Base-by-base conservation (phyloP, 306 rosid species). In the Acacia crassicarpa region DNA sequence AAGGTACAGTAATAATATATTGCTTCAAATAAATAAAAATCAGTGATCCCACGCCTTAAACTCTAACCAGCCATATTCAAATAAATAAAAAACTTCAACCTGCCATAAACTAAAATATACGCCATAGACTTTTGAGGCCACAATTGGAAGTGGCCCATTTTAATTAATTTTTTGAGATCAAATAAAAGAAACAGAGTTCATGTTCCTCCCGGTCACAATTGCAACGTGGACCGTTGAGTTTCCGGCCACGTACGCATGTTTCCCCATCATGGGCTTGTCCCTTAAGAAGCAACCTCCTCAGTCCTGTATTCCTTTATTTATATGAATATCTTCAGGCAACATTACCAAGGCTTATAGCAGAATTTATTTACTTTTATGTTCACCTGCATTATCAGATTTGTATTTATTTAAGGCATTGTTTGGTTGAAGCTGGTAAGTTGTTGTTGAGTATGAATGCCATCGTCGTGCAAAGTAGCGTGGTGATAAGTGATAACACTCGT, bases 141-240 rank as follows among this genome's bases (percentile, higher is more conserved):
- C 32, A 8, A 1, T 58, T 58, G 65, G 27, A 58, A 54, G 11
- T 6, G 61, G 25, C 8, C 12, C 22, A 20, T 20, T 19, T 19
- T 53, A 19, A 54, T 6, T 7, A 8, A 6, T 56, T 9, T 1
- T 58, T 58, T 9, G 8, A 58, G 15, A 22, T 8, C 22, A 22
- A 58, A 56, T 56, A 8, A 22, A 67, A 70, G 11, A 69, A 41
- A 9, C 1, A 68, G 10, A 32, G 44, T 6, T 2, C 38, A 33
- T 33, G 38, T 33, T 33, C 5, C 38, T 33, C 35, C 35, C 23
- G 14, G 7, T 8, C 30, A 14, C 77, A 32, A 22, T 12, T 38
- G 79, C 79, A 10, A 58, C 79, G 53, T 56, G 79, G 78, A 75
- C 58, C 33, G 49, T 35, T 54, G 48, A 30, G 4, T 22, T 20